Conservation (phyloP, 2,329 filamentous ascomycete genomes). For the Pseudomassariella vexata region DNA sequence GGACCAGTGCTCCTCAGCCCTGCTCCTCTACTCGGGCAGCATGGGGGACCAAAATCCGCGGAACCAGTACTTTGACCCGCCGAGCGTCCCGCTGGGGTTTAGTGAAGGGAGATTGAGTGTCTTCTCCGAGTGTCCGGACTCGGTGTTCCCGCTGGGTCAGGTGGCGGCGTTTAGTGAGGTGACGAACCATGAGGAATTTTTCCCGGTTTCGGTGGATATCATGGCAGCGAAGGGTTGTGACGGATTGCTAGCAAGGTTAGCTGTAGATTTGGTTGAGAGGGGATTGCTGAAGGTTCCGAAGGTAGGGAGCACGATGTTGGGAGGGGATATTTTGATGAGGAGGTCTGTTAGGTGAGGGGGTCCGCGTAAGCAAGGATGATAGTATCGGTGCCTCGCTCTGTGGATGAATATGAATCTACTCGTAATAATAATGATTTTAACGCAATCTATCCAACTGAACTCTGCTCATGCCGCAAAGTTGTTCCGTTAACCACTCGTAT, state of each 20-base stretch:
- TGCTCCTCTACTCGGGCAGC: slow-evolving; percentile 21
- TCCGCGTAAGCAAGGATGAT: too few species aligned
- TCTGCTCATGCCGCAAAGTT: too few species aligned
- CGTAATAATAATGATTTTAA: too few species aligned
- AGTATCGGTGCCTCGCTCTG: too few species aligned
- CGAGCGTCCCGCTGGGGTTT: slow-evolving; percentile 42
- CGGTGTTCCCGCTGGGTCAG: slow-evolving; percentile 36
- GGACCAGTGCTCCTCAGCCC: slow-evolving; percentile 22
- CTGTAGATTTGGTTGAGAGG: slow-evolving; percentile 34
- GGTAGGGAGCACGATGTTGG: not conserved
- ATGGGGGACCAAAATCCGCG: slow-evolving; percentile 21
- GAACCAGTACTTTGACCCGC: slow-evolving; percentile 29
- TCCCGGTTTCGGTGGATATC: slow-evolving; percentile 54
- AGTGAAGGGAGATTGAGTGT: slow-evolving; percentile 26
- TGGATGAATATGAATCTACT: too few species aligned
- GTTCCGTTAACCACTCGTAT: too few species aligned
- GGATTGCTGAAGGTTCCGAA: not conserved
- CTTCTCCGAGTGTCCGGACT: slow-evolving; percentile 32
- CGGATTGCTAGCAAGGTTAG: slow-evolving; percentile 48
- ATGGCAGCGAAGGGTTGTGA: slow-evolving; percentile 56
- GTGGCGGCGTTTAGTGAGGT: slow-evolving; percentile 27
- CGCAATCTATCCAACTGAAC: too few species aligned
- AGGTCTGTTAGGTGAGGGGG: too few species aligned
- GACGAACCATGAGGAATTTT: slow-evolving; percentile 38
- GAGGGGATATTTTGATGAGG: too few species aligned